phyloP scores from a whole-genome alignment of 768 basidiomycete genomes.

The Pulveroboletus sp. region DNA sequence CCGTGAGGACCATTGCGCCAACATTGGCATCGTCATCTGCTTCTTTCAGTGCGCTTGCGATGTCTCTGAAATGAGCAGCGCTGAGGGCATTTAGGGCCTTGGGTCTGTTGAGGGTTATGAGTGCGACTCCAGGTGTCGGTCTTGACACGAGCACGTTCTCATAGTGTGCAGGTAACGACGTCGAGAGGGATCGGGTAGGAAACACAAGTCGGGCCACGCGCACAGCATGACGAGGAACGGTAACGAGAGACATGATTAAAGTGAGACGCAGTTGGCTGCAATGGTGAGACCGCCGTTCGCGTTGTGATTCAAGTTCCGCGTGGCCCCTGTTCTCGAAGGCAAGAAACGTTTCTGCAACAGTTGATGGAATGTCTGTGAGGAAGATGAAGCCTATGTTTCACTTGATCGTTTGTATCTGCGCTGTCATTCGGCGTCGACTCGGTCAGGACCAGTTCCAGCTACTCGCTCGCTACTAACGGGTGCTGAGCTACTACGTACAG shows the following conservation, averaged over 20 bases:
- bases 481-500: no score
- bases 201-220: constrained; percentile 1
- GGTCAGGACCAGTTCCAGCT: no score
- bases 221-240: constrained; percentile 3
- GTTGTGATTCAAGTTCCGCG: no score
- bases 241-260: constrained; percentile 15
- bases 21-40: constrained; percentile 67
- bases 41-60: constrained; percentile 70
- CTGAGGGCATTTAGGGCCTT: constrained; percentile 87
- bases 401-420: no score
- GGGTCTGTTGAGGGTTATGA: constrained; percentile 85
- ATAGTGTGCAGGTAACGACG: constrained; percentile 38
- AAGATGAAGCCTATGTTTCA: no score
- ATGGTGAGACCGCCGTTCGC: no score
- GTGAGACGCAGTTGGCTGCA: no score
- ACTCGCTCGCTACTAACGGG: no score
- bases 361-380: no score
- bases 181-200: constrained; percentile 23
- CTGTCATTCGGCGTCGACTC: no score
- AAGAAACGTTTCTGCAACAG: no score
- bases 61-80: constrained; percentile 71
- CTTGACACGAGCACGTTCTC: constrained; percentile 64
- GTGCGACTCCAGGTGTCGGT: constrained; percentile 63
- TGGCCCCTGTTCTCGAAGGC: no score
- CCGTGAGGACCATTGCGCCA: constrained; percentile 88